phyloP scores from a whole-genome alignment of 2,329 filamentous ascomycete genomes.

The Cytospora mali region DNA sequence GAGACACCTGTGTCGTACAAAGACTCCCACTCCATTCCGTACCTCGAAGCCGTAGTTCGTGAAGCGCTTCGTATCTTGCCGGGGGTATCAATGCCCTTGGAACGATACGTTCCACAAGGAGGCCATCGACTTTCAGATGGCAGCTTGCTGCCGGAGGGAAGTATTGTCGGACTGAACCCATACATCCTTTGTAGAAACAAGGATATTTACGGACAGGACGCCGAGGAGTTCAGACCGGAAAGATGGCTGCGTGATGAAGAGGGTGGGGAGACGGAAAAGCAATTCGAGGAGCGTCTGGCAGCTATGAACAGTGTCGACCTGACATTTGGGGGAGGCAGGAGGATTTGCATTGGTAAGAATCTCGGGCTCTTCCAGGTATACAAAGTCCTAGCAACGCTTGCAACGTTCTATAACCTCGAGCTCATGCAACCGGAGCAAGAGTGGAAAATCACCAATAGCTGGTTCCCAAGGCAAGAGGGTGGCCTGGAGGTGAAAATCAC shows the following conservation, averaged over 20 bases:
- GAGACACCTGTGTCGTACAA: slow-evolving; percentile 31
- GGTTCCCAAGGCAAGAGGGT: slow-evolving; percentile 19
- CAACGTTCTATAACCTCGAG: slow-evolving; percentile 63
- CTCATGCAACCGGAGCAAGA: not conserved
- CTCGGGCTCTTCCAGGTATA: slow-evolving; percentile 65
- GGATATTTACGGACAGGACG: slow-evolving; percentile 64
- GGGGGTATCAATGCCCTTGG: slow-evolving; percentile 36
- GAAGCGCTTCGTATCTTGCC: slow-evolving; percentile 46
- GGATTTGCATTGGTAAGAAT: slow-evolving; percentile 72
- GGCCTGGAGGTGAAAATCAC: slow-evolving; percentile 8
- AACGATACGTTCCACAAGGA: slow-evolving; percentile 32
- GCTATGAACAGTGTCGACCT: slow-evolving; percentile 71
- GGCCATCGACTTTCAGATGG: slow-evolving; percentile 45
- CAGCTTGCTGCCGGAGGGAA: slow-evolving; percentile 65
- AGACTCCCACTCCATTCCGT: slow-evolving; percentile 36
- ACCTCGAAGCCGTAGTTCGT: slow-evolving; percentile 42
- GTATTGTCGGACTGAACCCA: slow-evolving; percentile 72
- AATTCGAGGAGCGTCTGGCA: slow-evolving; percentile 56
- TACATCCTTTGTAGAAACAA: slow-evolving; percentile 74
- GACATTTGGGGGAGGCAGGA: slow-evolving; percentile 71
- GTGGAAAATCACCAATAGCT: slow-evolving; percentile 15
- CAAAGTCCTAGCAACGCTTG: slow-evolving; percentile 61
- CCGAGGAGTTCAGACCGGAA: slow-evolving; percentile 68
- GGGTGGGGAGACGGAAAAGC: slow-evolving; percentile 41
- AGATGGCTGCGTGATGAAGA: slow-evolving; percentile 58